phyloP scores from a whole-genome alignment of 1,139 yeast genomes.

The Chernovozyma aurita region DNA sequence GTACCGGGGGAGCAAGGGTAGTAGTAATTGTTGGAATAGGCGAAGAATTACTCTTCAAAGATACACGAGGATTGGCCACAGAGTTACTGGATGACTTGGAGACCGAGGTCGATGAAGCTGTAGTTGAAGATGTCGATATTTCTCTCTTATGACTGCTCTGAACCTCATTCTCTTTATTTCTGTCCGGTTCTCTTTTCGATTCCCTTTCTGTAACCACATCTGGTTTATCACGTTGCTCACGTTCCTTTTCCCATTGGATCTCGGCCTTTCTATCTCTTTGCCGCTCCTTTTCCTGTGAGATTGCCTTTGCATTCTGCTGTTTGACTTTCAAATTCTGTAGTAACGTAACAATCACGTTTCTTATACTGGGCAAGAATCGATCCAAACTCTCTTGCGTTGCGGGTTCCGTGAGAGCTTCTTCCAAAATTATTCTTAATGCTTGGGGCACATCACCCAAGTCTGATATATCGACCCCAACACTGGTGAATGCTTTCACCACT shows the following conservation, averaged over 20 bases:
- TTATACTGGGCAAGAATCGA: constrained; percentile 73
- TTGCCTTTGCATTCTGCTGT: constrained; percentile 49
- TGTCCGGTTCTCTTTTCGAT: neutral
- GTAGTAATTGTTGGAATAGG: neutral
- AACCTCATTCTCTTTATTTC: neutral
- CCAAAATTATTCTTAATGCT: constrained; percentile 63
- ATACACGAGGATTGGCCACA: neutral
- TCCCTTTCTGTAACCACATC: neutral
- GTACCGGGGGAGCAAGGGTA: neutral
- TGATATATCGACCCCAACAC: constrained; percentile 38
- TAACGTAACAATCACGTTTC: constrained; percentile 80
- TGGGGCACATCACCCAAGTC: constrained; percentile 43
- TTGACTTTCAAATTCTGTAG: constrained; percentile 78
- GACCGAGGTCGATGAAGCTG: neutral
- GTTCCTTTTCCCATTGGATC: constrained; percentile 1
- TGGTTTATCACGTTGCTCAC: constrained; percentile 1
- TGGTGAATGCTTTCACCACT: constrained; percentile 55
- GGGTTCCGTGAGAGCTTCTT: constrained; percentile 79
- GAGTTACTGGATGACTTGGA: neutral
- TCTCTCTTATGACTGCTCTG: neutral
- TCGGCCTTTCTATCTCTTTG: constrained; percentile 1
- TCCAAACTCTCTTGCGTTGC: constrained; percentile 85
- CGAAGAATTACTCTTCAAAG: neutral
- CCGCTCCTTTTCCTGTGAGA: constrained; percentile 4
- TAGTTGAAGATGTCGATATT: neutral